Evolutionary conservation across 2,329 filamentous ascomycete genomes (phyloP).

Genomic region (Lomentospora prolificans): DNA sequence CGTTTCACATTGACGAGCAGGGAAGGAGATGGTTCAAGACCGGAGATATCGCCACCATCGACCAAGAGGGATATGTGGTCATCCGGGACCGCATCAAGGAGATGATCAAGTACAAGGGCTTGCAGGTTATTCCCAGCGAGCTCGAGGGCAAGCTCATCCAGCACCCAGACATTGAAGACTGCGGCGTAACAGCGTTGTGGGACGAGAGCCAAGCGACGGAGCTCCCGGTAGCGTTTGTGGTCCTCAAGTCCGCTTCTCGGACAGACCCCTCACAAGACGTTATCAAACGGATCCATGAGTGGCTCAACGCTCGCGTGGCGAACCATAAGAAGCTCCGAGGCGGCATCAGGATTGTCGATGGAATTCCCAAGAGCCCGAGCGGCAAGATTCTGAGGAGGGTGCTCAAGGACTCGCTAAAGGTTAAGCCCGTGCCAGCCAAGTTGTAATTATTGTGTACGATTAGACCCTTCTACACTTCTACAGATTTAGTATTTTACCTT

Average conservation of each 20-base stretch:
- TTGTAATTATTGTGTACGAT: neutral
- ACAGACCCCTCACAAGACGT: conserved; percentile 16
- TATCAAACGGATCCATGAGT: conserved; percentile 15
- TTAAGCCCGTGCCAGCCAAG: neutral
- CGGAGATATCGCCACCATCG: conserved; percentile 66
- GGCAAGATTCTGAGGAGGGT: conserved; percentile 37
- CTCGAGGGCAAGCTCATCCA: conserved; percentile 38
- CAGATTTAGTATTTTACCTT: no score
- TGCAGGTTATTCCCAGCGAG: conserved; percentile 59
- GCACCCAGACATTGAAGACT: conserved; percentile 38
- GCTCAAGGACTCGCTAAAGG: conserved; percentile 15
- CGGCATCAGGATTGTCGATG: conserved; percentile 55
- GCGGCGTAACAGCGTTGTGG: conserved; percentile 51
- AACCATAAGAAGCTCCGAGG: conserved; percentile 58
- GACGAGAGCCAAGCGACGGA: conserved; percentile 26
- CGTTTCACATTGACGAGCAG: neutral
- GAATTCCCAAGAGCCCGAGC: conserved; percentile 56
- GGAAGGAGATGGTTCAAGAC: conserved; percentile 58
- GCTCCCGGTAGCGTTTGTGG: conserved; percentile 35
- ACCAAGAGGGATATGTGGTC: conserved; percentile 54
- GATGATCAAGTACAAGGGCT: conserved; percentile 4
- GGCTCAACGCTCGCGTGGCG: conserved; percentile 21
- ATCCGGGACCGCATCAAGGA: conserved; percentile 73
- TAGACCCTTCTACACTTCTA: neutral
- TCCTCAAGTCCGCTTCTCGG: conserved; percentile 13